Conservation (phyloP, 306 rosid genomes). For the Cajanus cajan region DNA sequence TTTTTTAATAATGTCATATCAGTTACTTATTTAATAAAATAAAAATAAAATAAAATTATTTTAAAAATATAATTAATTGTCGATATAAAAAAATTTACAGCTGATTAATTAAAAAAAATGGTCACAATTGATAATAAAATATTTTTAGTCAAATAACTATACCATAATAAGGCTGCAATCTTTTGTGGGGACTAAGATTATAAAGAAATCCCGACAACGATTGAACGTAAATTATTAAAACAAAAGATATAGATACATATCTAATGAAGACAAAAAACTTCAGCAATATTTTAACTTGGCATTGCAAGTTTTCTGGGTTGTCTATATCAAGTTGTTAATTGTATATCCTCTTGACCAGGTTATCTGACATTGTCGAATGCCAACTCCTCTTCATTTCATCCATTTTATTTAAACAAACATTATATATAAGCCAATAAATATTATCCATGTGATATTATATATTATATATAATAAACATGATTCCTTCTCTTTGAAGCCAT, state of each 20-base stretch:
- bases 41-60: no score
- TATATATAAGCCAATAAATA: constrained; percentile 3
- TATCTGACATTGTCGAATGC: neutral
- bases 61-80: no score
- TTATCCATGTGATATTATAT: constrained; percentile 29
- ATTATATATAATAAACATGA: no score
- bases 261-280: constrained; percentile 26
- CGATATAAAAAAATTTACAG: no score
- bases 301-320: constrained; percentile 8
- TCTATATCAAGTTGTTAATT: constrained; percentile 4
- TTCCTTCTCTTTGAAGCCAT: neutral
- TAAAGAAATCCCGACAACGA: constrained; percentile 12
- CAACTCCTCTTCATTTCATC: neutral
- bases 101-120: neutral
- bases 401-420: neutral
- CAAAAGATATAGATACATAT: constrained; percentile 8
- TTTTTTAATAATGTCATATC: no score
- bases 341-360: neutral
- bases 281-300: neutral
- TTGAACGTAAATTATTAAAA: constrained; percentile 1
- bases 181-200: constrained; percentile 19
- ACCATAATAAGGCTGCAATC: constrained; percentile 32
- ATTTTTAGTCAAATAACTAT: neutral
- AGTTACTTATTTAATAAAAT: no score
- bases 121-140: neutral